Evolutionary conservation across 352 stramenopile species (phyloP).

Genomic region (Pythium rishiriense): DNA sequence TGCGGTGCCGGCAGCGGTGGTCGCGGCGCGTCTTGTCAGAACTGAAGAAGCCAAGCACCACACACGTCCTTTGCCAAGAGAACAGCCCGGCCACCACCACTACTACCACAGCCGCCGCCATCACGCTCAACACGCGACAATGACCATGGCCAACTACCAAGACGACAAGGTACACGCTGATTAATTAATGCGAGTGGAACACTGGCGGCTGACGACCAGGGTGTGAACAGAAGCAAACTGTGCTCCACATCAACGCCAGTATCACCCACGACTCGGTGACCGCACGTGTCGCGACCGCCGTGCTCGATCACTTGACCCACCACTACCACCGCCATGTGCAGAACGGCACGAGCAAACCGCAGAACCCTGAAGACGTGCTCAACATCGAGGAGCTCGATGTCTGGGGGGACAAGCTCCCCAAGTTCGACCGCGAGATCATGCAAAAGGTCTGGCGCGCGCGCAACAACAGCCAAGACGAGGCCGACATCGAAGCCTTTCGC

Average conservation of each 20-base stretch:
- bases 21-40: slow-evolving; percentile 15
- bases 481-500: slow-evolving; percentile 55
- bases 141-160: slow-evolving; percentile 10
- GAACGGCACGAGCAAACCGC: slow-evolving; percentile 24
- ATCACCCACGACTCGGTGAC: slow-evolving; percentile 75
- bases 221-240: slow-evolving; percentile 56
- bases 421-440: slow-evolving; percentile 76
- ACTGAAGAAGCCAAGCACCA: slow-evolving; percentile 7
- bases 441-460: slow-evolving; percentile 65
- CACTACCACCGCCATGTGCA: slow-evolving; percentile 66
- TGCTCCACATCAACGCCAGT: slow-evolving; percentile 78
- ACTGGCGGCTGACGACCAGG: background rate
- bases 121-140: background rate
- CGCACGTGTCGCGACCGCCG: slow-evolving; percentile 59
- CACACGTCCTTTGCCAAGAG: background rate
- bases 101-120: slow-evolving; percentile 3
- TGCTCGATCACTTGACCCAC: slow-evolving; percentile 70
- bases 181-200: background rate
- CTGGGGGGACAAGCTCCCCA: slow-evolving; percentile 59
- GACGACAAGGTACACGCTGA: slow-evolving; percentile 16
- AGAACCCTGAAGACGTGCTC: slow-evolving; percentile 51
- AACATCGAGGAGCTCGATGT: slow-evolving; percentile 71
- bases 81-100: no score
- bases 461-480: slow-evolving; percentile 57
- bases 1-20: background rate